Evolutionary conservation across 2,329 filamentous ascomycete genomes (phyloP).

Genomic region (Aschersonia sp.): DNA sequence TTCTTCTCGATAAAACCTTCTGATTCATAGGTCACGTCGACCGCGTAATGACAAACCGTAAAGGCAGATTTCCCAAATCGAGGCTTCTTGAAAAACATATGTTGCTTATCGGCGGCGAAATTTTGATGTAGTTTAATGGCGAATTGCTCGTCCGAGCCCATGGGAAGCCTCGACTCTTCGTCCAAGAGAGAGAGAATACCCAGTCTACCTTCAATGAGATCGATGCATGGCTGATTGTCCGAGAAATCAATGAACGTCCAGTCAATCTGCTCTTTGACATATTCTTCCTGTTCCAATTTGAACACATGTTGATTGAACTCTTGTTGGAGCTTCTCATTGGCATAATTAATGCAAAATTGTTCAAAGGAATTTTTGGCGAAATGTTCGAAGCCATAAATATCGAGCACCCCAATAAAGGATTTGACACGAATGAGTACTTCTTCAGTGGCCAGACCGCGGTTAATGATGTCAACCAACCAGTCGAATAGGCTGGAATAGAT

Average conservation of each 20-base stretch:
- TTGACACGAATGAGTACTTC: conserved; percentile 69
- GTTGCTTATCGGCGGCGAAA: conserved; percentile 79
- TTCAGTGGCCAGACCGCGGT: conserved; percentile 76
- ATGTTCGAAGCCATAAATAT: conserved; percentile 99
- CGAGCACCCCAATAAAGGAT: conserved; percentile 93
- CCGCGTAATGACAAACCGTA: conserved; percentile 94
- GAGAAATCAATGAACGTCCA: conserved; percentile 99
- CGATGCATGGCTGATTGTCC: conserved; percentile 97
- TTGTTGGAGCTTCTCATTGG: conserved; percentile 97
- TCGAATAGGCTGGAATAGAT: conserved; percentile 98
- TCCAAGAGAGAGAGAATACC: conserved; percentile 86
- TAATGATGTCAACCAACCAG: conserved; percentile 97
- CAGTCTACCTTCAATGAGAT: conserved; percentile 92
- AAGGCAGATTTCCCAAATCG: conserved; percentile 95
- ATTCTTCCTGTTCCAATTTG: conserved; percentile 97
- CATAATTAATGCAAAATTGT: conserved; percentile 99
- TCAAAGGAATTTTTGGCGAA: conserved; percentile 99
- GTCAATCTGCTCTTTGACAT: conserved; percentile 88
- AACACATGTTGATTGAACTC: conserved; percentile 99
- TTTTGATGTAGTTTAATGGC: conserved; percentile 94
- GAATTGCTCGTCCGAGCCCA: conserved; percentile 95
- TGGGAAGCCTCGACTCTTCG: conserved; percentile 90
- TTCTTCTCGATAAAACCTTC: conserved; percentile 99
- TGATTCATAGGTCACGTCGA: conserved; percentile 97
- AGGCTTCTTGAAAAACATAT: conserved; percentile 97